Conservation (phyloP, 257 asterid genomes). For the Orobanche coerulescens region DNA sequence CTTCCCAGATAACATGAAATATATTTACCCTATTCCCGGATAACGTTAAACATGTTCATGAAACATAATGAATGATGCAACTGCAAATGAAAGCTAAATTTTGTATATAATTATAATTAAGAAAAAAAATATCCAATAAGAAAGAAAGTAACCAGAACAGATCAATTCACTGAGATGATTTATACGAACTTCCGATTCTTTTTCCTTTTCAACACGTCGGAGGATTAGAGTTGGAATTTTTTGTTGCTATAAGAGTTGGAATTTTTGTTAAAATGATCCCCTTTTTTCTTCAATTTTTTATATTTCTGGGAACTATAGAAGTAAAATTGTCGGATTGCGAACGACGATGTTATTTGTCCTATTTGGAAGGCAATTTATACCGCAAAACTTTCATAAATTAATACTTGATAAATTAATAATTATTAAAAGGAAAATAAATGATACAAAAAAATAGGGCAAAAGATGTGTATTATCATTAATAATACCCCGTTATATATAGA, state of each 20-base stretch:
- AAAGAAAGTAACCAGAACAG: slow-evolving; percentile 4
- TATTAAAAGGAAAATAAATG: no score
- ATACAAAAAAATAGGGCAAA: no score
- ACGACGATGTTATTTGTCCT: no score
- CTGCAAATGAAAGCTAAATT: background rate
- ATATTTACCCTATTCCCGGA: background rate
- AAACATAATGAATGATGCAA: background rate
- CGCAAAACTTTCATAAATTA: no score
- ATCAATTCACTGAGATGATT: background rate
- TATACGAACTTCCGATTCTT: background rate
- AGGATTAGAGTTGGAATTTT: background rate
- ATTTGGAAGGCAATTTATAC: no score
- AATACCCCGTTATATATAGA: no score
- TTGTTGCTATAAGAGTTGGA: background rate
- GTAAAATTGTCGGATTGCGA: no score
- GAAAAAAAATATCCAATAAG: background rate
- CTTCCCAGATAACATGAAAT: background rate
- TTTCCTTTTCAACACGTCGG: slow-evolving; percentile 1
- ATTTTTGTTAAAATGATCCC: no score
- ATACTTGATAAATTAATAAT: no score
- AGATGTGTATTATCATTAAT: no score
- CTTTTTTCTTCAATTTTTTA: no score
- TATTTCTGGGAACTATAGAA: no score
- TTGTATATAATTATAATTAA: background rate
- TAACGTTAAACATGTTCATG: background rate